Conservation (phyloP, 768 basidiomycete species). For the Lyophyllum atratum region DNA sequence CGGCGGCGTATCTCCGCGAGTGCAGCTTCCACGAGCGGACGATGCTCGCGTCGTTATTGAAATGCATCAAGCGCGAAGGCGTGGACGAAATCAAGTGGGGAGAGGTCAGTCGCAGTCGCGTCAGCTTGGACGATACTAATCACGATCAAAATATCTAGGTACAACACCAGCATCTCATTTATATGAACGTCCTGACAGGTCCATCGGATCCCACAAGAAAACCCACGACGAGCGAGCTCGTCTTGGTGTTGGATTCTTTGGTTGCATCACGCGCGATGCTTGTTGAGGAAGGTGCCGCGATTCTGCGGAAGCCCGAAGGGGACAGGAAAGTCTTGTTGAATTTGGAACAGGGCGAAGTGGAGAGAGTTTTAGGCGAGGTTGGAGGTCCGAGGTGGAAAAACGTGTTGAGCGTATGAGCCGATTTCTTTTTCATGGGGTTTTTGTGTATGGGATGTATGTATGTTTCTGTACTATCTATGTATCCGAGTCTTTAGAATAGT, state of each 20-base stretch:
- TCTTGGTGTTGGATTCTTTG: conserved; percentile 72
- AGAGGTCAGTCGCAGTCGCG: conserved; percentile 45
- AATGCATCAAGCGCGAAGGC: conserved; percentile 81
- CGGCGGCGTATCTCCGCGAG: conserved; percentile 77
- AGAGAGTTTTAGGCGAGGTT: conserved; percentile 80
- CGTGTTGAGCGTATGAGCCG: conserved; percentile 31
- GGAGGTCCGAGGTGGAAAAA: conserved; percentile 73
- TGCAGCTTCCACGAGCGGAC: conserved; percentile 88
- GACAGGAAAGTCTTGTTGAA: conserved; percentile 82
- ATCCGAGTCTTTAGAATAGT: too few species aligned
- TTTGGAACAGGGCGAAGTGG: conserved; percentile 81
- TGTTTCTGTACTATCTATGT: too few species aligned
- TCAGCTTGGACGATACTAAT: not conserved
- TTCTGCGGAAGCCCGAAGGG: conserved; percentile 53
- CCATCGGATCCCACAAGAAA: conserved; percentile 57
- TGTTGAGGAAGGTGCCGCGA: conserved; percentile 62
- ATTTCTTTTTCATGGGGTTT: too few species aligned
- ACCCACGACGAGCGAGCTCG: conserved; percentile 65
- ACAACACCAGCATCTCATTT: conserved; percentile 72
- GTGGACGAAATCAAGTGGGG: conserved; percentile 88
- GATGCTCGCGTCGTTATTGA: conserved; percentile 82
- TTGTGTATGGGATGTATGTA: not conserved
- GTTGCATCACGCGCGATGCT: conserved; percentile 77
- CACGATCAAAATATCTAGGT: conserved; percentile 38
- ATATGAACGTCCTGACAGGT: conserved; percentile 63